These are phyloP conservation scores for Solanum hybrid DNA, from an alignment of 305 asterid genomes.

Conservation along the genomic window DNA sequence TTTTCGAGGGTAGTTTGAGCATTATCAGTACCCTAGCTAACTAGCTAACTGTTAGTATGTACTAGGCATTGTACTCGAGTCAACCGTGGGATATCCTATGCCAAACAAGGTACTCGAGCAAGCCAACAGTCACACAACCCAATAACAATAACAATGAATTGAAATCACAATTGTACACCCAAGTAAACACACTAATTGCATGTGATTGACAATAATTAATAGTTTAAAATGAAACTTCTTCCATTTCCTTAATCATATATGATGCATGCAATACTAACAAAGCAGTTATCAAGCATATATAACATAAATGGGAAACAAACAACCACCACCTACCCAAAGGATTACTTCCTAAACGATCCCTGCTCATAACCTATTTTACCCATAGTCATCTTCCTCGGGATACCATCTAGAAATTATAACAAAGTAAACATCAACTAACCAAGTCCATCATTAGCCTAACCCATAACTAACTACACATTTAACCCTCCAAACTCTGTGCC, in stretches of 20 bases:
- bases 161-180: not conserved
- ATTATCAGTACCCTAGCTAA: not conserved
- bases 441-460: too few species aligned
- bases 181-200: not conserved
- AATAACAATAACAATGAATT: not conserved
- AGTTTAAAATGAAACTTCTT: not conserved
- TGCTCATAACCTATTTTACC: not conserved
- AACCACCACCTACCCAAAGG: not conserved
- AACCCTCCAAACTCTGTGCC: not conserved
- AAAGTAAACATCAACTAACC: not conserved
- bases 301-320: not conserved
- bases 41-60: not conserved
- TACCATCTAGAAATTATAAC: not conserved
- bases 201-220: not conserved
- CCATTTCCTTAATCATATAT: not conserved
- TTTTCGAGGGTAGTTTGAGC: not conserved
- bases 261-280: not conserved
- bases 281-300: not conserved
- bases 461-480: not conserved
- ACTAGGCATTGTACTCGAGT: not conserved
- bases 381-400: not conserved
- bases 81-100: not conserved
- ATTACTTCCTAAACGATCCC: not conserved
- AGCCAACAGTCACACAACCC: not conserved
- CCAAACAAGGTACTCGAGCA: not conserved